Evolutionary conservation across 2,329 filamentous ascomycete species (phyloP), one percentile per base, ranked within the genome.

Genomic region (Botrytis tulipae): DNA sequence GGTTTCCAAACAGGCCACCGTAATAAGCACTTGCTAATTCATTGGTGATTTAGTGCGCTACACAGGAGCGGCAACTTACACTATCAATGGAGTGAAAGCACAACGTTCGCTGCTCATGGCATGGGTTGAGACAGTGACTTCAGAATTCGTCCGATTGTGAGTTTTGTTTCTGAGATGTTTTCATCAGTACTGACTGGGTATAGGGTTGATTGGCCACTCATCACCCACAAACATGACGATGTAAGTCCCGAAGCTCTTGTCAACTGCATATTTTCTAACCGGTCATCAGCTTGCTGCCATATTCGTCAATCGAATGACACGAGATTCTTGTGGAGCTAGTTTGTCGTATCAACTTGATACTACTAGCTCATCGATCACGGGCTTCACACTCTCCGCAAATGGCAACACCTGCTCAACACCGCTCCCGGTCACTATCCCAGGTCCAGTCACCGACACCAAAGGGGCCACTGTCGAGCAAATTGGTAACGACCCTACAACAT

Each of bases 211-310:
- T 89, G 87, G 87, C 86, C 87, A 2, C 77, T 90, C 44, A 81
- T 85, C 40, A 86, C 86, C 3, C 80, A 86, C 73, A 89, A 87
- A 74, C 88, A 89, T 73, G 85, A 88, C 74, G 85, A 89, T 77
- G 82, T 87, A 76, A 87, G 85, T 18, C n/a, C 25, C 20, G 29
- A 16, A 20, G 9, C 35, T 37, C 9, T 16, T 46, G 8, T 59
- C 59, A 62, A 57, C 37, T 37, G 29, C 63, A 54, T 48, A 22
- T 44, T 44, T 32, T 46, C 74, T 76, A 74, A 77, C 54, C 37
- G 12, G 16, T 40, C 3, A 40, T 35, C 40, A 72, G 71, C 62
- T 72, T 44, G 63, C 71, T 37, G 16, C 62, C 25, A 12, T 59
- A 3, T 91, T 90, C 81, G 78, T 85, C 62, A 83, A 86, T 72